phyloP scores from a whole-genome alignment of 2,329 filamentous ascomycete genomes.

The Hypoxylon sp. region DNA sequence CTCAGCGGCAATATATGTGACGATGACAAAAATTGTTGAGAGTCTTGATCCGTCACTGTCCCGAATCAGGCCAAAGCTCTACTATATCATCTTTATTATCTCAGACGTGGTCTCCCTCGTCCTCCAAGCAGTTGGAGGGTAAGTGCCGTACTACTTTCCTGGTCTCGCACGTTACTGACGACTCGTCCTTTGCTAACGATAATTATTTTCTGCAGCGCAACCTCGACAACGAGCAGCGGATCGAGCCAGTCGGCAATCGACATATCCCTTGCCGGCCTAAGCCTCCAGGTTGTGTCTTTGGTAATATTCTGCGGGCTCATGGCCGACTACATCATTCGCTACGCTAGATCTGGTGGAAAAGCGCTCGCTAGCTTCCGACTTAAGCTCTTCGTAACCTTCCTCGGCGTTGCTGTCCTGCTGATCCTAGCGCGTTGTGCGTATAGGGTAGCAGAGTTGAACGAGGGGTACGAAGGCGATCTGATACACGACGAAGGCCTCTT shows the following conservation, averaged over 20 bases:
- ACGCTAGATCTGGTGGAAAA: slow-evolving; percentile 24
- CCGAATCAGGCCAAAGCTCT: slow-evolving; percentile 41
- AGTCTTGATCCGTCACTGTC: slow-evolving; percentile 38
- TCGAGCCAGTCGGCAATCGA: slow-evolving; percentile 57
- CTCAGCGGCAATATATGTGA: slow-evolving; percentile 72
- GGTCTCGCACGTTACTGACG: slow-evolving; percentile 50
- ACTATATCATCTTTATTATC: slow-evolving; percentile 47
- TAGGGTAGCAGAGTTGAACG: slow-evolving; percentile 64
- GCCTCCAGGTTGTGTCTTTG: slow-evolving; percentile 65
- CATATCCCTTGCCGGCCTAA: slow-evolving; percentile 61
- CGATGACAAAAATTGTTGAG: slow-evolving; percentile 50
- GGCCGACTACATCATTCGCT: slow-evolving; percentile 51
- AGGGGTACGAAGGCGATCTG: slow-evolving; percentile 62
- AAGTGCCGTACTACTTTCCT: not conserved
- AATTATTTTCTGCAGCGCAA: slow-evolving; percentile 35
- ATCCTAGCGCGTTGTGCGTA: slow-evolving; percentile 67
- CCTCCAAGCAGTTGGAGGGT: slow-evolving; percentile 54
- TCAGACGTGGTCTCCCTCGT: slow-evolving; percentile 54
- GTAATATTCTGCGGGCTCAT: slow-evolving; percentile 59
- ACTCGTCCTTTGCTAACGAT: slow-evolving; percentile 44
- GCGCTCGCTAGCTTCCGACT: slow-evolving; percentile 44
- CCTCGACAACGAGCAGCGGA: slow-evolving; percentile 56
- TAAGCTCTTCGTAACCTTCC: slow-evolving; percentile 59
- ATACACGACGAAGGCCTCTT: slow-evolving; percentile 57
- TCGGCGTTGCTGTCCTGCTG: slow-evolving; percentile 59